phyloP scores from a whole-genome alignment of 108 stramenopile species.

The Poteriospumella lacustris region DNA sequence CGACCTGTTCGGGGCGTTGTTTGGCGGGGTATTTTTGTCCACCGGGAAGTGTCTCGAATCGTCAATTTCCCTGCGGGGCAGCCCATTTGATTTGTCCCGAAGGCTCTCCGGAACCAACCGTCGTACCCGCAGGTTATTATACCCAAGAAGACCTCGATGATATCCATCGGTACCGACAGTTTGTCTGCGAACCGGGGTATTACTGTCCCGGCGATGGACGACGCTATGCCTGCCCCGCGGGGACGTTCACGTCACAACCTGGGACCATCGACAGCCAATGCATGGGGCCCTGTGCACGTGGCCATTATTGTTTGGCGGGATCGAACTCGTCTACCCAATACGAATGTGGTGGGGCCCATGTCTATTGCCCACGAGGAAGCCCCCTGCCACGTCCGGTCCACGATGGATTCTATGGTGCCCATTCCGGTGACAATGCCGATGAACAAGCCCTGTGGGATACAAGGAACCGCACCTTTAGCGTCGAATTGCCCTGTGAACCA shows the following conservation, averaged over 20 bases:
- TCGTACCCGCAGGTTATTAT: neutral
- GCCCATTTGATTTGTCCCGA: neutral
- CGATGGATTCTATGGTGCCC: neutral
- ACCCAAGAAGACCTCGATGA: constrained; percentile 10
- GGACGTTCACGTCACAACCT: constrained; percentile 34
- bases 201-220: constrained; percentile 40
- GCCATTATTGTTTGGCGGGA: neutral
- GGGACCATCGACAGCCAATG: neutral
- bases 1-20: constrained; percentile 2
- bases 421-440: neutral
- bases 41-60: neutral
- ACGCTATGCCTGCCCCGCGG: constrained; percentile 38
- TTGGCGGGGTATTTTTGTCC: constrained; percentile 19
- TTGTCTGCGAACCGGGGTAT: constrained; percentile 45
- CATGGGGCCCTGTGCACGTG: neutral
- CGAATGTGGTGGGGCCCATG: neutral
- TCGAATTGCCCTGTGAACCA: neutral
- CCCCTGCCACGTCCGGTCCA: neutral
- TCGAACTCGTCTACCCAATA: neutral
- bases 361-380: constrained; percentile 13
- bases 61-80: neutral
- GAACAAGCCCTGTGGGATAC: constrained; percentile 1
- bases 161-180: constrained; percentile 18
- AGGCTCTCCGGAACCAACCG: neutral
- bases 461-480: neutral